Percentiles rank a stretch among this genome's conserved stretches.
Conservation (phyloP, 75 land plant species). For the Pinus albicaulis region DNA sequence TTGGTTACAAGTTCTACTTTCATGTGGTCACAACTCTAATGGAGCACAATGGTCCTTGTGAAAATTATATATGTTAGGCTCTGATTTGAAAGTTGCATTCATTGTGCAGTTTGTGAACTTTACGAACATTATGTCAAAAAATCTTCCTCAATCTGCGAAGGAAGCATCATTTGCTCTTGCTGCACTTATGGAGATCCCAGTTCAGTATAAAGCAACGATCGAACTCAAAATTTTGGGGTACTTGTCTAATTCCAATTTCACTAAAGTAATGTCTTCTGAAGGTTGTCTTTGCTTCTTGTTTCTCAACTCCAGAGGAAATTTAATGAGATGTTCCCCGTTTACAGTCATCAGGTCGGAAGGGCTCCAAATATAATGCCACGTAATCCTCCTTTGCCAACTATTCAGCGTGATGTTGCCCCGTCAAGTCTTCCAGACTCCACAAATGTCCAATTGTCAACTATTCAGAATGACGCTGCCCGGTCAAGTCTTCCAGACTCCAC, state of each 20-base stretch:
- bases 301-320: neutral
- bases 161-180: slow-evolving; percentile 86
- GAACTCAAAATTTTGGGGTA: slow-evolving; percentile 56
- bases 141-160: slow-evolving; percentile 21
- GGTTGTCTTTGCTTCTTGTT: neutral
- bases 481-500: neutral
- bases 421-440: neutral
- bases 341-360: neutral
- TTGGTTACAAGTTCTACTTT: no score
- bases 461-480: neutral
- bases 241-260: neutral
- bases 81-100: neutral
- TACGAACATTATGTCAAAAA: slow-evolving; percentile 67
- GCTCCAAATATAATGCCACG: neutral
- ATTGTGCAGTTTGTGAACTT: slow-evolving; percentile 81
- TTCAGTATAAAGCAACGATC: slow-evolving; percentile 67
- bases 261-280: neutral
- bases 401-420: neutral
- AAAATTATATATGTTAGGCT: neutral
- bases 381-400: neutral
- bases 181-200: slow-evolving; percentile 89
- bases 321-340: neutral
- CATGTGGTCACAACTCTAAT: no score
- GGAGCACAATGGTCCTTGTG: no score
- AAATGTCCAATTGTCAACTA: neutral